Evolutionary conservation across 257 asterid genomes (phyloP), one percentile per base, ranked within the genome.

Genomic region (Rehmannia glutinosa): DNA sequence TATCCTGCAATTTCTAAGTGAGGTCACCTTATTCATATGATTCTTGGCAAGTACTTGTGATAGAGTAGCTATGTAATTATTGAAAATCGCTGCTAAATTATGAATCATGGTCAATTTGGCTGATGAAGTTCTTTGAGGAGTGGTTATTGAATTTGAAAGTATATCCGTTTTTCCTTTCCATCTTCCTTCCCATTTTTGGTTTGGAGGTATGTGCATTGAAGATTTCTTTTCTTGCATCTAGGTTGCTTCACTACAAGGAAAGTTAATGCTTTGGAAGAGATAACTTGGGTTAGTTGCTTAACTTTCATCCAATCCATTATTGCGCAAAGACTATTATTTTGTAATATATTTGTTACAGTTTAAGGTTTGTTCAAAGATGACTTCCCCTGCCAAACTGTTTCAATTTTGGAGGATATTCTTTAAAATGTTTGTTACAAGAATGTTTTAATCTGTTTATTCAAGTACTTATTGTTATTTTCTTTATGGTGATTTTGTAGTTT

Each of bases 241-340:
- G 92, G 90, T 38, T 82, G 85, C 71, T 85, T 85, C 75, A 82
- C 96, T 2, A 81, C 60, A 24, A 81, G 83, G 69, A 73, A 83
- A 21, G 72, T 88, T 49, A 36, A 74, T 42, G 88, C 92, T 60
- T 57, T 81, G 6, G 92, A 88, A 81, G 90, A 85, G 77, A 64
- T 88, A 46, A 78, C 87, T 46, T 85, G 92, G 92, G 96, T 88
- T 61, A 78, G 78, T 55, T 39, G 12, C 53, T 71, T 17, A 15
- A 45, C 46, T 23, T 16, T 20, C 12, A 27, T 24, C 39, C 35
- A 19, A 13, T 64, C 62, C 33, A 24, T 30, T 57, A 16, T 36
- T 16, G 10, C 25, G 61, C 16, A 41, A 16, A 13, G 24, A 5
- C 28, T 27, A 43, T 11, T 12, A 6, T 11, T 43, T 7, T 45